Base-by-base conservation (phyloP, 495 filamentous ascomycete species). In the Sordaria brevicollis region DNA sequence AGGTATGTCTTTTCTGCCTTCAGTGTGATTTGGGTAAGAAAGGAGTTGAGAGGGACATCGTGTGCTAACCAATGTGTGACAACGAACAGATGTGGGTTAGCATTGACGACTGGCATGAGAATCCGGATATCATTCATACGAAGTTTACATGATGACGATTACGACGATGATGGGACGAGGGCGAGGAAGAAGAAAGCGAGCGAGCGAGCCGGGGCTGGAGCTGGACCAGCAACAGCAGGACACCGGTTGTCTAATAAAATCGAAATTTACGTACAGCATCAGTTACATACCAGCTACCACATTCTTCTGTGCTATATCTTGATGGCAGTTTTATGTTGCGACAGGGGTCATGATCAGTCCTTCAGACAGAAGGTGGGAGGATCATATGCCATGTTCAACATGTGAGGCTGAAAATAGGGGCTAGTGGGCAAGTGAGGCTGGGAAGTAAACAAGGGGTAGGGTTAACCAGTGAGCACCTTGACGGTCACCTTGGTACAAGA, bases 71-170 rank as follows among this genome's bases (percentile, higher is more conserved):
- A 68, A 33, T 37, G 35, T 7, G 66, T 71, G 70, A 67, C 43
- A 29, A 25, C 3, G 11, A 70, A 70, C 78, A 97, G 95, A 98
- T 99, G 96, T 97, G 94, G 93, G 94, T 98, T 72, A 96, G 91
- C 75, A 92, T 94, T 75, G 96, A 97, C 74, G 95, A 98, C 82
- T 99, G 94, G 94, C 96, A 99, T 76, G 95, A 99, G 84, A 94
- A 99, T 79, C 95, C 95, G 5, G 94, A 99, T 73, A 92, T 97
- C 72, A 98, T 99, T 78, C 94, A 97, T 81, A 95, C 92, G 73
- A 97, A 97, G 81, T 96, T 98, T 77, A 92, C 92, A 70, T 98
- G 81, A 80, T 33, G n/a, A 35, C 15, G 10, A 34, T 8, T 34
- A 34, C 9, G 9, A 25, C 31, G 25, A 21, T 25, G 35, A 31